A percentile compares a stretch with the other conserved stretches of the same genome.
Evolutionary conservation across 768 basidiomycete species (phyloP).

Genomic region (Coprinopsis cinerea): DNA sequence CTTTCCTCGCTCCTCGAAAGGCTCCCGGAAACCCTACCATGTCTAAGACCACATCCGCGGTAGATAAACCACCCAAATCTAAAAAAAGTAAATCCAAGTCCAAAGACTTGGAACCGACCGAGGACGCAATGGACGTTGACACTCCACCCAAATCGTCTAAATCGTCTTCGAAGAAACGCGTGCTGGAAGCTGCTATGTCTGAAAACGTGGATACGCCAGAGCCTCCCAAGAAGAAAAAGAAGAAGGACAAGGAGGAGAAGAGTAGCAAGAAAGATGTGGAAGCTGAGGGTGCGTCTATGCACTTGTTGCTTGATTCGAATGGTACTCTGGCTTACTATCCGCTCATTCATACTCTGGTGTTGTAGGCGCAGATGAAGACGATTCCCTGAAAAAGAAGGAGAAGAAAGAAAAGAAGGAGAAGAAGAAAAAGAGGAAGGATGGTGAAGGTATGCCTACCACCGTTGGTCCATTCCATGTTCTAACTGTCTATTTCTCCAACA

Average conservation of each 20-base stretch:
- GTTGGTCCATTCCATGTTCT: background rate
- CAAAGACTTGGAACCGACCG: background rate
- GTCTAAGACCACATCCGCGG: too few relatives aligned
- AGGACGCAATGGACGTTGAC: background rate
- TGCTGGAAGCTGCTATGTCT: background rate
- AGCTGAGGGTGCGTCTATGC: background rate
- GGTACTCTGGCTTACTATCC: too few relatives aligned
- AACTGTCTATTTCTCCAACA: background rate
- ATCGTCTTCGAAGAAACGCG: background rate
- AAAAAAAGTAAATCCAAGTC: background rate
- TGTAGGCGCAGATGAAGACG: background rate
- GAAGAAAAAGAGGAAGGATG: constrained; percentile 9
- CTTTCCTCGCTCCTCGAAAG: too few relatives aligned
- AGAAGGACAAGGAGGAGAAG: constrained; percentile 13
- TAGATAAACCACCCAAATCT: too few relatives aligned
- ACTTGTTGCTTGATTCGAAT: background rate
- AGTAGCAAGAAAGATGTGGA: background rate
- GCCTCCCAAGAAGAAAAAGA: background rate
- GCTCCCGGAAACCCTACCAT: too few relatives aligned
- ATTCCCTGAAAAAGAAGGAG: constrained; percentile 7
- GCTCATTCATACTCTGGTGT: too few relatives aligned
- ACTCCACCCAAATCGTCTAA: background rate
- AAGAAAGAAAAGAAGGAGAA: constrained; percentile 18
- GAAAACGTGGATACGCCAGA: background rate
- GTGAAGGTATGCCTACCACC: background rate